Percentiles rank a stretch among this genome's conserved stretches.
Conservation (phyloP, 1,139 yeast species). For the Tardiomyces blankii region DNA sequence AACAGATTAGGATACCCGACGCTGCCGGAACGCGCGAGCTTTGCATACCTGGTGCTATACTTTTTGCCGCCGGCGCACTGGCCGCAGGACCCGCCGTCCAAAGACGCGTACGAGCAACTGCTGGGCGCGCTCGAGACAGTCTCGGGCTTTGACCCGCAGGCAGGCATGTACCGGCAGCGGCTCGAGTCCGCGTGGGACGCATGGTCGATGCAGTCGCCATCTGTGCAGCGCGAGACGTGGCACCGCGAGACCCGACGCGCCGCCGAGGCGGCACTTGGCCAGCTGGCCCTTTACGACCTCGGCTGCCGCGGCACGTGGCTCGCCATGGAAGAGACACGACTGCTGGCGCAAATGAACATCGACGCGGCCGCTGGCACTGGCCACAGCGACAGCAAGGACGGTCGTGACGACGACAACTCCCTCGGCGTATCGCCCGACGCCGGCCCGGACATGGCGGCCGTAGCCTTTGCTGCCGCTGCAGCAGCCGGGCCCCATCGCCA, state of each 20-base stretch:
- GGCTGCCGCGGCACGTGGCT: slow-evolving; percentile 32
- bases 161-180: slow-evolving; percentile 14
- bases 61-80: slow-evolving; percentile 34
- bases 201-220: slow-evolving; percentile 30
- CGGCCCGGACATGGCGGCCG: too few relatives aligned
- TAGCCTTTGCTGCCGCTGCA: too few relatives aligned
- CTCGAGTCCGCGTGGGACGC: slow-evolving; percentile 33
- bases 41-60: slow-evolving; percentile 36
- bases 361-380: neutral
- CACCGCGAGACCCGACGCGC: slow-evolving; percentile 31
- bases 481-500: too few relatives aligned
- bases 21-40: slow-evolving; percentile 32
- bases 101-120: slow-evolving; percentile 27
- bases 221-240: slow-evolving; percentile 31
- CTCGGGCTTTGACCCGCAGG: slow-evolving; percentile 1
- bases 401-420: too few relatives aligned
- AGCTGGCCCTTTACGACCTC: slow-evolving; percentile 31
- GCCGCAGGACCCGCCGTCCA: slow-evolving; percentile 41
- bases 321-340: slow-evolving; percentile 21
- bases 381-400: too few relatives aligned
- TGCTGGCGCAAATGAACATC: slow-evolving; percentile 1
- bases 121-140: slow-evolving; percentile 17
- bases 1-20: slow-evolving; percentile 28
- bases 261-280: slow-evolving; percentile 34
- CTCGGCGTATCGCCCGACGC: too few relatives aligned